Conservation (phyloP, 495 filamentous ascomycete species). For the Penicillium samsonianum region DNA sequence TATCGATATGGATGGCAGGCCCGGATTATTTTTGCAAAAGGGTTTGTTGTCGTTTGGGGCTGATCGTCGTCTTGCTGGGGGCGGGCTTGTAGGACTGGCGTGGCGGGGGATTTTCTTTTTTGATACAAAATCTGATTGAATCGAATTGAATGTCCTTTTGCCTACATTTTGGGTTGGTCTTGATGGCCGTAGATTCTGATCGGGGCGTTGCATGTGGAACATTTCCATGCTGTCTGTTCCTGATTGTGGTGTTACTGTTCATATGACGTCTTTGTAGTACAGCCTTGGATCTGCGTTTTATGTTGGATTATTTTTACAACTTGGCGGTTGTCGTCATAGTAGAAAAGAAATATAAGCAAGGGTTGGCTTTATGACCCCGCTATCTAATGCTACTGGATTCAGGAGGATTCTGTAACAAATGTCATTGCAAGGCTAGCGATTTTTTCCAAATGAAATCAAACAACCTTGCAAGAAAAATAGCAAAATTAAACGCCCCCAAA, state of each 20-base stretch:
- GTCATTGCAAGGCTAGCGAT: neutral
- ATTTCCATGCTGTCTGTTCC: conserved; percentile 12
- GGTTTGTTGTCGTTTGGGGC: conserved; percentile 2
- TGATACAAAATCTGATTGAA: conserved; percentile 36
- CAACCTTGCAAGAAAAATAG: neutral
- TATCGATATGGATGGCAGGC: conserved; percentile 1
- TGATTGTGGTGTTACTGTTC: neutral
- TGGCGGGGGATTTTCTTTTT: conserved; percentile 25
- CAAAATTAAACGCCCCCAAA: conserved; percentile 1
- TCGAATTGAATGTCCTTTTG: conserved; percentile 33
- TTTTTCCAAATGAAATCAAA: neutral
- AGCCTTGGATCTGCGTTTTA: neutral
- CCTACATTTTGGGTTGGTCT: neutral
- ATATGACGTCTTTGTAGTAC: neutral
- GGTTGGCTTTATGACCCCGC: neutral
- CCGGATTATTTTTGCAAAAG: conserved; percentile 4
- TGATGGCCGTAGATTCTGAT: conserved; percentile 1
- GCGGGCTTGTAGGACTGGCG: conserved; percentile 16
- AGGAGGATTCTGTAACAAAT: neutral
- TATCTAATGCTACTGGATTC: neutral
- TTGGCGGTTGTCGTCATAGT: conserved; percentile 3
- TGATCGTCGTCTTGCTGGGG: conserved; percentile 11
- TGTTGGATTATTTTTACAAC: neutral
- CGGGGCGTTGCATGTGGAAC: neutral
- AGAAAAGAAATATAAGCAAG: neutral